phyloP scores from a whole-genome alignment of 2,329 filamentous ascomycete genomes.

The Claviceps sp. region DNA sequence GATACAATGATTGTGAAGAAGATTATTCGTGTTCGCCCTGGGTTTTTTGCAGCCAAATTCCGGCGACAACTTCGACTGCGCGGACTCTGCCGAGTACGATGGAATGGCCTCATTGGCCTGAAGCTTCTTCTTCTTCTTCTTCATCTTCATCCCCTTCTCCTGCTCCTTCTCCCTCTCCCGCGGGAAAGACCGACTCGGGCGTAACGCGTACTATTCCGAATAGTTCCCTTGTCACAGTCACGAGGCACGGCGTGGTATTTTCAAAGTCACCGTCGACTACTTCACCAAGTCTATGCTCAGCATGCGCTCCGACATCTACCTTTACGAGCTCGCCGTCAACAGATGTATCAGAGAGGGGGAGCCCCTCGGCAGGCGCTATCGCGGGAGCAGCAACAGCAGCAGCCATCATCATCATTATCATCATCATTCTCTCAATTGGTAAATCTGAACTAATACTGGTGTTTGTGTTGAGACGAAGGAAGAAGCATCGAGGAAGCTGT shows the following conservation, averaged over 20 bases:
- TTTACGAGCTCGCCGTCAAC: neutral
- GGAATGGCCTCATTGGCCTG: no score
- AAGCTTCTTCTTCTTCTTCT: neutral
- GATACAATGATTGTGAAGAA: constrained; percentile 20
- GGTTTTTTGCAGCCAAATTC: constrained; percentile 24
- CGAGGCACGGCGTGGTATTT: constrained; percentile 19
- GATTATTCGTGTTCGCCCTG: constrained; percentile 31
- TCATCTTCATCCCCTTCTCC: no score
- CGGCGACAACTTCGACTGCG: neutral
- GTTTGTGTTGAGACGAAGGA: constrained; percentile 10
- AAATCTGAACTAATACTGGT: constrained; percentile 8
- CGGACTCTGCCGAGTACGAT: neutral
- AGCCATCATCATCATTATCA: constrained; percentile 11
- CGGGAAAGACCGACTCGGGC: constrained; percentile 22
- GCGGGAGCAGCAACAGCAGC: constrained; percentile 20
- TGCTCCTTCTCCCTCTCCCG: neutral
- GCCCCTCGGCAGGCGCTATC: constrained; percentile 18
- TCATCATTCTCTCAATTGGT: constrained; percentile 13
- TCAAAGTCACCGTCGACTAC: constrained; percentile 6
- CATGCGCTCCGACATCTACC: neutral
- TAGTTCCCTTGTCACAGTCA: constrained; percentile 20
- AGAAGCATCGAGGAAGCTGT: constrained; percentile 4
- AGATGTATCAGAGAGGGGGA: neutral
- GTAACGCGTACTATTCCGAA: constrained; percentile 24
- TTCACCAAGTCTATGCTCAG: neutral